These are phyloP conservation scores for Blechomonas ayalai DNA, from an alignment of 208 protist genomes.

Conservation along the genomic window DNA sequence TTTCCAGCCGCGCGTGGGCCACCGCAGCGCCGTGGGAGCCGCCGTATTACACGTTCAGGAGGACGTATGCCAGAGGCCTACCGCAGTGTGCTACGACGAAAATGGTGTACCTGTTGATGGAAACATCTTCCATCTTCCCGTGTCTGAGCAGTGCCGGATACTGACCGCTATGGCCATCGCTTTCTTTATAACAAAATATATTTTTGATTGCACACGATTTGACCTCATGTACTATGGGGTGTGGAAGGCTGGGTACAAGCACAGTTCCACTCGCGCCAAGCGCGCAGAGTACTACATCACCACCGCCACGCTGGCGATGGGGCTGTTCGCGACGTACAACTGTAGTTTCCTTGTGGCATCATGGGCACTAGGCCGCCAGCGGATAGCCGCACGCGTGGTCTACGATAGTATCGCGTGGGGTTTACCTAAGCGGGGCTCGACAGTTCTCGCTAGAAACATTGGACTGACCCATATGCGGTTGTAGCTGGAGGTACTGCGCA, in stretches of 20 bases:
- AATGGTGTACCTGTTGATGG: conserved; percentile 20
- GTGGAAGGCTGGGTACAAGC: conserved; percentile 22
- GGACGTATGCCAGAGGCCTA: too few species aligned
- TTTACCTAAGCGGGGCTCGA: conserved; percentile 8
- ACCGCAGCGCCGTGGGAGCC: too few species aligned
- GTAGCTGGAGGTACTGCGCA: too few species aligned
- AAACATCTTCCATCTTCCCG: conserved; percentile 13
- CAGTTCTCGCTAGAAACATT: too few species aligned
- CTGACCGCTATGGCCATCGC: conserved; percentile 11
- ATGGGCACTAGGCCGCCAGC: conserved; percentile 13
- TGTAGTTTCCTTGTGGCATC: conserved; percentile 15
- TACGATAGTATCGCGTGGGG: conserved; percentile 5
- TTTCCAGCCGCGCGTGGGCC: too few species aligned
- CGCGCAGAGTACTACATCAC: conserved; percentile 26
- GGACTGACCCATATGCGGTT: too few species aligned
- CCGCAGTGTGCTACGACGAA: conserved; percentile 13
- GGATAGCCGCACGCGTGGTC: conserved; percentile 15
- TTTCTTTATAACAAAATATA: conserved; percentile 13
- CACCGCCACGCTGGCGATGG: conserved; percentile 12
- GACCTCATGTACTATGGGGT: conserved; percentile 31
- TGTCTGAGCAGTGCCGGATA: conserved; percentile 20
- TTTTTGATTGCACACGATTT: conserved; percentile 20
- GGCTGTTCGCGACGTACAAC: conserved; percentile 13
- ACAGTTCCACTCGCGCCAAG: conserved; percentile 8
- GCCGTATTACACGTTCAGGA: too few species aligned